Evolutionary conservation across 2,329 filamentous ascomycete species (phyloP), one percentile per base, ranked within the genome.

Genomic region (Xylariomycetidae sp.): DNA sequence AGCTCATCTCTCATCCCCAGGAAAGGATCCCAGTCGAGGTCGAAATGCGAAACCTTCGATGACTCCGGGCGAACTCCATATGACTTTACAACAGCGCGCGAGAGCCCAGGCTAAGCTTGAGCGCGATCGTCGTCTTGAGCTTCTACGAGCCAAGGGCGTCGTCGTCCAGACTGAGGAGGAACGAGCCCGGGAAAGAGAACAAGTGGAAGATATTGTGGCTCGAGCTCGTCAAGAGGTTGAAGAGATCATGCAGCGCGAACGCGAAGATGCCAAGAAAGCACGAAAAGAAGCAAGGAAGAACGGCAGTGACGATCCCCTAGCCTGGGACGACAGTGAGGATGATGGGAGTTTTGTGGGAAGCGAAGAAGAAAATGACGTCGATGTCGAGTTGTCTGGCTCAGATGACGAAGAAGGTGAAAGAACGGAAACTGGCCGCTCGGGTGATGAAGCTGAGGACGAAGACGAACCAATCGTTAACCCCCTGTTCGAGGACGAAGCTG

Each of bases 151-250:
- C 9, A 88, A 85, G 59, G 92, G 92, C 6, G 73, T 96, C 16
- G 67, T 83, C 16, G 70, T 97, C 13, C 83, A 89, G 57, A 95
- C 86, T 1, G 78, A 82, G 3, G 90, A 96, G 59, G 89, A 98
- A 57, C 79, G 86, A 14, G 85, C 89, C 53, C 77, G 78, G 20
- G 84, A 94, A 55, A 78, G 88, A 58, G 80, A 85, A 37, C 80
- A 89, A 38, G 79, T 95, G 10, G 92, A 97, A 48, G 84, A 96
- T 51, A 74, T 97, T 40, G 77, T 97, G 16, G 83, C 90, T 30
- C 88, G 82, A 50, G 90, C 89, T 14, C 74, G 88, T 37, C 72
- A 80, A 41, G 87, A 97, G 54, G 89, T 82, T 2, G 76, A 85
- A 27, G 80, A 84, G 46, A 80, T 97, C 31, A 83, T 82, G 60